These are phyloP conservation scores for Nicotiana benthamiana DNA, from an alignment of 257 asterid species.

Conservation along the genomic window DNA sequence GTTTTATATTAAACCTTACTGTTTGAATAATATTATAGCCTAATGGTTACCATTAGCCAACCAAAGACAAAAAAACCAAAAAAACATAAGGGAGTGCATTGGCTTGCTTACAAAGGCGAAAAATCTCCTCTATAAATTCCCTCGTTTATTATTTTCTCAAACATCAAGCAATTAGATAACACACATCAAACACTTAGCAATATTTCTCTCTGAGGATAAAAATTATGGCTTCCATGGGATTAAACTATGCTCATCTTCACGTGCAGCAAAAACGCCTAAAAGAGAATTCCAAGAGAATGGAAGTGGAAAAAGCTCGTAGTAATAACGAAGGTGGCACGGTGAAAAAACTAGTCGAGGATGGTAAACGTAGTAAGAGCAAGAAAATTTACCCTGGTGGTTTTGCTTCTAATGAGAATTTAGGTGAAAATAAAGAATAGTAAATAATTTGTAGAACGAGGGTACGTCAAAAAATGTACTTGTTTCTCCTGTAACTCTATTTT, in stretches of 20 bases:
- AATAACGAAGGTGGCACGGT: neutral
- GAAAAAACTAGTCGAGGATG: conserved; percentile 10
- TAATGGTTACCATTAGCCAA: neutral
- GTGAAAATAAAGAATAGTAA: neutral
- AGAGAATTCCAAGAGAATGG: conserved; percentile 24
- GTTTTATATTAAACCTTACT: neutral
- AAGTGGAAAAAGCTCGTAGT: conserved; percentile 20
- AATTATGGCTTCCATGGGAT: conserved; percentile 45
- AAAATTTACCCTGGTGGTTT: conserved; percentile 30
- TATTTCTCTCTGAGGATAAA: neutral
- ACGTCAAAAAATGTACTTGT: neutral
- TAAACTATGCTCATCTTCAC: conserved; percentile 30
- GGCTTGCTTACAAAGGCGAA: neutral
- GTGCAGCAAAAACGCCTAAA: conserved; percentile 34
- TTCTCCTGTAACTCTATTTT: neutral
- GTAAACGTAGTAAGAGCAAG: conserved; percentile 15
- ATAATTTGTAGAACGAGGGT: neutral
- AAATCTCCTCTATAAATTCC: conserved; percentile 28
- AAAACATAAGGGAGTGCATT: neutral
- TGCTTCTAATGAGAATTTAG: neutral
- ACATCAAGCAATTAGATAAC: neutral
- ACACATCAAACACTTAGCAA: neutral
- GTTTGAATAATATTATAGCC: neutral
- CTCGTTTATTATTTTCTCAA: neutral
- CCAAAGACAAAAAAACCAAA: neutral